These are phyloP conservation scores for Mortierella sp. DNA, from an alignment of 371 early-diverging fungal genomes.

Conservation along the genomic window DNA sequence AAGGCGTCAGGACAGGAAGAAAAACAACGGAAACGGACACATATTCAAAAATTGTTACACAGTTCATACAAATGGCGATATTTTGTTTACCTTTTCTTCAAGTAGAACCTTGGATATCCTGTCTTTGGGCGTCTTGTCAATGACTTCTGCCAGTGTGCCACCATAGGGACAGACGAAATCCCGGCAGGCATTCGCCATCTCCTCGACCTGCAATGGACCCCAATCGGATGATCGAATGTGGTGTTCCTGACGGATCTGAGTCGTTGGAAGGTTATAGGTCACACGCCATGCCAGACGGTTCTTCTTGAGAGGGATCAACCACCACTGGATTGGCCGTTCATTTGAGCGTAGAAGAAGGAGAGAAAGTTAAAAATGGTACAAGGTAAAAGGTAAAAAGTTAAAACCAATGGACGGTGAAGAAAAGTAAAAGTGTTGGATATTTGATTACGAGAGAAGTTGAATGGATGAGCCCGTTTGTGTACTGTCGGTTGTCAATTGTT, in stretches of 20 bases:
- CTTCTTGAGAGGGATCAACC: constrained; percentile 42
- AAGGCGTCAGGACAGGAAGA: not conserved
- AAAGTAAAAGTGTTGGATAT: not conserved
- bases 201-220: constrained; percentile 42
- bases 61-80: not conserved
- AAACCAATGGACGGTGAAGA: not conserved
- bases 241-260: constrained; percentile 43
- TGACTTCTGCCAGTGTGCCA: constrained; percentile 41
- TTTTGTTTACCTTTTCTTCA: constrained; percentile 47
- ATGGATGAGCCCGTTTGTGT: not conserved
- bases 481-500: not conserved
- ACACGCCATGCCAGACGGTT: constrained; percentile 52
- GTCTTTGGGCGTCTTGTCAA: constrained; percentile 44
- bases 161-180: constrained; percentile 50
- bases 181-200: constrained; percentile 41
- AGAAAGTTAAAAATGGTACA: not conserved
- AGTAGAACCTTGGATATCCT: constrained; percentile 46
- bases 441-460: constrained; percentile 4
- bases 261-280: constrained; percentile 48
- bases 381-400: not conserved
- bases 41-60: constrained; percentile 8
- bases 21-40: not conserved
- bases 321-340: constrained; percentile 25
- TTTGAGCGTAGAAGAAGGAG: no score
- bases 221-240: constrained; percentile 46